Base-by-base conservation (phyloP, 352 stramenopile species). In the Pythium sp. region DNA sequence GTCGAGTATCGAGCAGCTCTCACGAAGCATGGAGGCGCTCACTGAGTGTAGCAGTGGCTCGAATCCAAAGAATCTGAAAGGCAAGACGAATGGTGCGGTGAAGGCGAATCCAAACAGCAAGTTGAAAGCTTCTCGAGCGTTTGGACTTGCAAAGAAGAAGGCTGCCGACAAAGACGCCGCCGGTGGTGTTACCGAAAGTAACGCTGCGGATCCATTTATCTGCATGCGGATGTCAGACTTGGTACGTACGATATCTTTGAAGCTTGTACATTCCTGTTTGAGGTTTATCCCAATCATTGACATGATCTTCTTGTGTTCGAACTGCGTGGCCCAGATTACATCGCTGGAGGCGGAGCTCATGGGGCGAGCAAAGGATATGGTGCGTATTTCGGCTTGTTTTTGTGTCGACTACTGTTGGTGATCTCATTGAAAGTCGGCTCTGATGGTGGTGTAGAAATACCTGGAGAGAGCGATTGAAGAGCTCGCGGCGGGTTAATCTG, bases 361-460 rank as follows among this genome's bases (percentile, higher is more conserved):
- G 36, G 74, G 75, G 0, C 72, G 74, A 51, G 63, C 73, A 28
- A 69, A 76, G 12, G 75, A 84, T n/a, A 69, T 84, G 77, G 77
- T 80, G 70, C 38, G 70, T 56, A 18, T 18, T 18, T 3, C 36
- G 6, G 6, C 36, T 64, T 41, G 36, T 11, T 4, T 41, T 28
- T 14, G 15, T 34, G 24, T 26, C 24, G 1, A 26, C 24, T 26
- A 26, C 41, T 22, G 9, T 15, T 56, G 20, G 18, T 64, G 22
- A 7, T 28, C 4, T 43, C 18, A 9, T 55, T 62, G 18, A 12
- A 51, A 24, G 18, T 38, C 32, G 12, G n/a, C 14, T 62, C 8
- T 28, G 9, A 11, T 8, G 3, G 9, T 57, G 12, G 46, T 8
- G 46, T n/a, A 70, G 65, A 59, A 47, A 51, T 12, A 38, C 26